These are phyloP conservation scores for Xylaria sp. DNA, from an alignment of 2,329 filamentous ascomycete species.

Conservation along the genomic window DNA sequence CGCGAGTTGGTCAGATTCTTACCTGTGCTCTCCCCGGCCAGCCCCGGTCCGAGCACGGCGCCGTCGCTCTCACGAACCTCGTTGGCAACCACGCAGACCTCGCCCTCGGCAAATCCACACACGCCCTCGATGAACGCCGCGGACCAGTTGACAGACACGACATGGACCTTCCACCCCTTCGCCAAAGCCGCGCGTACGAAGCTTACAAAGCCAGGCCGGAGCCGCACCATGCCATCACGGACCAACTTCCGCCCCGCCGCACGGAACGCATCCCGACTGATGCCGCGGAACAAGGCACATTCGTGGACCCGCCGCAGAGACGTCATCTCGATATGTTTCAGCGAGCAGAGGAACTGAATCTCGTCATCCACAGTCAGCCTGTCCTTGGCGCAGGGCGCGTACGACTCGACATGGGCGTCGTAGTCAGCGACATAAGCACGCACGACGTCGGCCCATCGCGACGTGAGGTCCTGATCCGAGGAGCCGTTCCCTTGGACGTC, in stretches of 20 bases:
- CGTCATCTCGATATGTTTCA: conserved; percentile 40
- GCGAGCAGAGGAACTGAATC: conserved; percentile 37
- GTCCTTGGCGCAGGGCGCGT: conserved; percentile 30
- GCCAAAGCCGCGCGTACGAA: conserved; percentile 22
- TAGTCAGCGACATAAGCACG: conserved; percentile 41
- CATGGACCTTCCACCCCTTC: conserved; percentile 36
- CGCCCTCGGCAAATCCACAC: conserved; percentile 29
- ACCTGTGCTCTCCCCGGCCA: not conserved
- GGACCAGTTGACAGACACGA: conserved; percentile 52
- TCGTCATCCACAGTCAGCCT: conserved; percentile 31
- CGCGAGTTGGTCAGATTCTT: conserved; percentile 36
- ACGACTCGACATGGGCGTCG: conserved; percentile 34
- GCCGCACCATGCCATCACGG: conserved; percentile 29
- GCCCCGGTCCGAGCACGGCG: conserved; percentile 37
- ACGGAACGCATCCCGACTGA: conserved; percentile 33
- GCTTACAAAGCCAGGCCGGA: conserved; percentile 39
- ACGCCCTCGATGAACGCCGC: conserved; percentile 43
- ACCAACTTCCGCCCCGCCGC: conserved; percentile 37
- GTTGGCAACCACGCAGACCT: conserved; percentile 41
- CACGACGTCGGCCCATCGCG: conserved; percentile 43
- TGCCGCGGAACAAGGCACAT: conserved; percentile 41
- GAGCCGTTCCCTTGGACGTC: too few relatives aligned
- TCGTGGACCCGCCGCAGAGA: conserved; percentile 42
- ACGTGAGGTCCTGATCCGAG: conserved; percentile 29
- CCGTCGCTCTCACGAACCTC: conserved; percentile 35